Conservation (phyloP, 2,329 filamentous ascomycete genomes). For the Aspergillus sp. region DNA sequence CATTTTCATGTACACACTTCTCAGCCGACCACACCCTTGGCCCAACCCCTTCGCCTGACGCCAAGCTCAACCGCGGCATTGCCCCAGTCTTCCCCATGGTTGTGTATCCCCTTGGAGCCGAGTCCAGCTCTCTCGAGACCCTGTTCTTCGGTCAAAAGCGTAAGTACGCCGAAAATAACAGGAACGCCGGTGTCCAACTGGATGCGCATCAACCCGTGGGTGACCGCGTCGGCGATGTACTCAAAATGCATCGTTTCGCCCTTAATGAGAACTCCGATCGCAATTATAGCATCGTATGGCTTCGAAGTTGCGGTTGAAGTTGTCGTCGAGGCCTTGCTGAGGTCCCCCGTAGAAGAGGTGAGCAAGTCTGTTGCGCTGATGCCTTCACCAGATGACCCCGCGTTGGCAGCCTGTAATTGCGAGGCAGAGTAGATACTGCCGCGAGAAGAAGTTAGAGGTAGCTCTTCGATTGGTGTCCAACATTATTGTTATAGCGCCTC, state of each 20-base stretch:
- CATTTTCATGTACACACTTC: not conserved
- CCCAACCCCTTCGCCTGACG: slow-evolving; percentile 82
- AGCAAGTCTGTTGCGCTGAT: slow-evolving; percentile 57
- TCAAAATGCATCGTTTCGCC: slow-evolving; percentile 99
- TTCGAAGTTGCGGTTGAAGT: slow-evolving; percentile 37
- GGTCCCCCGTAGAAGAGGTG: slow-evolving; percentile 65
- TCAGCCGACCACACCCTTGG: slow-evolving; percentile 61
- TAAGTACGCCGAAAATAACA: slow-evolving; percentile 89
- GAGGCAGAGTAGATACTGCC: slow-evolving; percentile 77
- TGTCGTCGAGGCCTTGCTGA: slow-evolving; percentile 49
- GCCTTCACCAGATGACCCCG: slow-evolving; percentile 38
- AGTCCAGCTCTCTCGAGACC: slow-evolving; percentile 81
- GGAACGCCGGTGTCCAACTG: slow-evolving; percentile 87
- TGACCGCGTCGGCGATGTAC: slow-evolving; percentile 91
- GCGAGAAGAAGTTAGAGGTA: not conserved
- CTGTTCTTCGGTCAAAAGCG: slow-evolving; percentile 84
- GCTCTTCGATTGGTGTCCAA: not conserved
- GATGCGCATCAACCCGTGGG: slow-evolving; percentile 89
- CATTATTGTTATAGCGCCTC: not conserved
- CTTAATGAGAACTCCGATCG: slow-evolving; percentile 95
- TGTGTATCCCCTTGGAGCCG: slow-evolving; percentile 62
- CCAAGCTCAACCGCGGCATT: slow-evolving; percentile 91
- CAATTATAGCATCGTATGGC: slow-evolving; percentile 90
- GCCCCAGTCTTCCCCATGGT: slow-evolving; percentile 97
- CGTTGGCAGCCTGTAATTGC: slow-evolving; percentile 73